phyloP scores from a whole-genome alignment of 2,329 filamentous ascomycete genomes.

The Fusarium sublunatum region DNA sequence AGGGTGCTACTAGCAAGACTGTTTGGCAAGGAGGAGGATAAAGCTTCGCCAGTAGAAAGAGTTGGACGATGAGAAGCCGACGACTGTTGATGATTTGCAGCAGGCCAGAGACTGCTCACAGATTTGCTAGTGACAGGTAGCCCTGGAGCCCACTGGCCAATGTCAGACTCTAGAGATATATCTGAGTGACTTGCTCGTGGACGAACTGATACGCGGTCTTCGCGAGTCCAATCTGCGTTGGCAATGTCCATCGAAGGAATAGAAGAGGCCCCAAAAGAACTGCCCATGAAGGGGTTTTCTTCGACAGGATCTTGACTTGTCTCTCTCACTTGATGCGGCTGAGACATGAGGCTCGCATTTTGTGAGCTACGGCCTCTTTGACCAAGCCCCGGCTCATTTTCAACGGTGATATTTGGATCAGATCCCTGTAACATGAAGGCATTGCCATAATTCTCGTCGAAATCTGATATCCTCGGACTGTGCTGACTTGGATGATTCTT shows the following conservation, averaged over 20 bases:
- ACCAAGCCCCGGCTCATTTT: background rate
- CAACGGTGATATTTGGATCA: background rate
- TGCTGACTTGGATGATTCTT: constrained; percentile 7
- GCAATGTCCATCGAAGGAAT: constrained; percentile 24
- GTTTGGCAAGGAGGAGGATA: constrained; percentile 29
- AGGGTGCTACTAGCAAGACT: constrained; percentile 33
- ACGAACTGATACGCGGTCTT: constrained; percentile 1
- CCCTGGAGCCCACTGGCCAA: constrained; percentile 28
- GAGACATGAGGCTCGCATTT: background rate
- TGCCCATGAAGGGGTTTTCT: constrained; percentile 34
- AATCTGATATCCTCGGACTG: constrained; percentile 11
- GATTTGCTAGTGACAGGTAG: constrained; percentile 33
- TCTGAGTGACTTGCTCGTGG: constrained; percentile 25
- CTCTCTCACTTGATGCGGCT: background rate
- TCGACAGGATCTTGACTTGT: constrained; percentile 14
- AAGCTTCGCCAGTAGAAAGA: constrained; percentile 20
- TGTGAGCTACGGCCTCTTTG: background rate
- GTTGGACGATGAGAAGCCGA: constrained; percentile 8
- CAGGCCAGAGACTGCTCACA: constrained; percentile 23
- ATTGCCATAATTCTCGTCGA: background rate
- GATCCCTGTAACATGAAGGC: background rate
- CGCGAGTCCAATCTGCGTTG: constrained; percentile 27
- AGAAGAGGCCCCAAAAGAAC: constrained; percentile 13
- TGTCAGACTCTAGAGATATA: constrained; percentile 26
- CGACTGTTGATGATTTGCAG: constrained; percentile 1